Base-by-base conservation (phyloP, 768 basidiomycete genomes). In the Nidularia pulvinata region DNA sequence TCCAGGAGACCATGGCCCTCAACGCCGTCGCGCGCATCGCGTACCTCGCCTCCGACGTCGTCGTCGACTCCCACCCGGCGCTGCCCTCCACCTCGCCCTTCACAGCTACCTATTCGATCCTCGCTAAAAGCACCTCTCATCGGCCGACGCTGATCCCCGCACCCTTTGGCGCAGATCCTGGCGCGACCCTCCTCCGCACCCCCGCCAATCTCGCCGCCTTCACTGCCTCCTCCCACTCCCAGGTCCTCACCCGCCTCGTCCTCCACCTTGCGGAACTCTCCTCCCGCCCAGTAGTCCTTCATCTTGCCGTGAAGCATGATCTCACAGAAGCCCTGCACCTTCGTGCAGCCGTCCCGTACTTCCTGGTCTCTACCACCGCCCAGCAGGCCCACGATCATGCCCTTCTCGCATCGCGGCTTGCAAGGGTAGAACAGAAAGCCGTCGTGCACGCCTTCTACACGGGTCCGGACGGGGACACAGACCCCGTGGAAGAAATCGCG, bases 361-460 rank as follows among this genome's bases (percentile, higher is more conserved):
- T 94, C 65, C 61, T 98, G 48, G 77, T 95, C 61, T 95, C 93
- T 5, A 78, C 82, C 35, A 84, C 81, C 1, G 67, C 84, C 3
- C 89, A 93, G 65, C 82, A 94, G 63, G 92, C 94, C 3, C 90
- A 96, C 61, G 92, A 95, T 64, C 88, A 98, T 68, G 90, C 93
- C 22, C 73, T 98, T 35, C 80, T 98, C 14, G 93, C 93, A 11
- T 86, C 91, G 49, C 83, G 87, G 43, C 71, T 98, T 48, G 92
- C 96, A 0, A 79, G 79, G 36, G 67, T 78, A 6, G 84, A 89
- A 61, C 76, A 76, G 52, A 88, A 83, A 59, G 86, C 88, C 5
- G 91, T 96, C n/a, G 75, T 97, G 25, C 96, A 98, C 65, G 85
- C 81, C 11, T 97, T 94, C 69, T 85, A 89, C 61, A 63, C 75